A percentile compares a stretch with the other conserved stretches of the same genome.
These are phyloP conservation scores for Eutypa lata DNA, from an alignment of 2,329 filamentous ascomycete species.

Conservation along the genomic window DNA sequence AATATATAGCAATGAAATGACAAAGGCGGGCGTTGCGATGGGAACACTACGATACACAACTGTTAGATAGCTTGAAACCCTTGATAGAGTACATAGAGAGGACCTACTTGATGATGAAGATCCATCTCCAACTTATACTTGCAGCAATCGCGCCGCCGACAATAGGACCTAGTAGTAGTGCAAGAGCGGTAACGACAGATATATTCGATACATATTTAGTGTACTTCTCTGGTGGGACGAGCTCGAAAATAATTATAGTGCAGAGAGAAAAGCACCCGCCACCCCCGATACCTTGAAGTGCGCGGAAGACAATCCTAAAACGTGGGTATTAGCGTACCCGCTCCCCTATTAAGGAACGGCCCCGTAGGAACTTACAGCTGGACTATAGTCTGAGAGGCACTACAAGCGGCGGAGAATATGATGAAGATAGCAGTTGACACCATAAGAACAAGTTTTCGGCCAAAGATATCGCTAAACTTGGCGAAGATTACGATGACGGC, in stretches of 20 bases:
- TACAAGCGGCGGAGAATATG: slow-evolving; percentile 10
- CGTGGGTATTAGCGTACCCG: too few species aligned
- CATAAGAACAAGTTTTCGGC: slow-evolving; percentile 6
- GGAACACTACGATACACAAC: slow-evolving; percentile 9
- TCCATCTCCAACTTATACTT: slow-evolving; percentile 20
- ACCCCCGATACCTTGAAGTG: slow-evolving; percentile 13
- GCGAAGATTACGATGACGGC: slow-evolving; percentile 10
- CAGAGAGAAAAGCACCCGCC: slow-evolving; percentile 11
- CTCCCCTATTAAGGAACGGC: too few species aligned
- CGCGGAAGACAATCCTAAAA: slow-evolving; percentile 7
- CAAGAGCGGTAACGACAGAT: slow-evolving; percentile 9
- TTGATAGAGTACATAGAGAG: background rate
- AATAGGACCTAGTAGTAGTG: slow-evolving; percentile 17
- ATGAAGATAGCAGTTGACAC: slow-evolving; percentile 3
- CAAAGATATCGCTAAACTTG: slow-evolving; percentile 13
- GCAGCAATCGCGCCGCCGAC: slow-evolving; percentile 19
- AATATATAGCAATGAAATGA: slow-evolving; percentile 5
- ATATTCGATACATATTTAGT: slow-evolving; percentile 7
- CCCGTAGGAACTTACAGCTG: too few species aligned
- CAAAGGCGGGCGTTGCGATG: slow-evolving; percentile 1
- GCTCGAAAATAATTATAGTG: slow-evolving; percentile 13
- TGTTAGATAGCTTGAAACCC: too few species aligned
- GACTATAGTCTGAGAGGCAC: slow-evolving; percentile 7
- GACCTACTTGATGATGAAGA: slow-evolving; percentile 21
- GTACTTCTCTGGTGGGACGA: slow-evolving; percentile 16